Percentiles rank a stretch among this genome's conserved stretches.
phyloP scores from a whole-genome alignment of 148 eudicot genomes.

The Arctostaphylos glauca region DNA sequence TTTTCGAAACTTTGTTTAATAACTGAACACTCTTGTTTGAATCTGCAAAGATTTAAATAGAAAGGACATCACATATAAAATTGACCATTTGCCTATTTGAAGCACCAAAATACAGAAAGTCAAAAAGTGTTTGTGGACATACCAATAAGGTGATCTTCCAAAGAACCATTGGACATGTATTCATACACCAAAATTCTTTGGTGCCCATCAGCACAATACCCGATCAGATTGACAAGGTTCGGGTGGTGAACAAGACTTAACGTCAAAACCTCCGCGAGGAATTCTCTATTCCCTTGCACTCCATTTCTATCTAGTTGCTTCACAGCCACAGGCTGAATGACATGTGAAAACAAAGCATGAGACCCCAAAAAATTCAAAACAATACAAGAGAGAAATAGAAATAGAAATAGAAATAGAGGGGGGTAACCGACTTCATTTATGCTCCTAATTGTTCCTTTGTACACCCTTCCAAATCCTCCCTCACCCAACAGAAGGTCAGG shows the following conservation, averaged over 20 bases:
- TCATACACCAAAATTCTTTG: constrained; percentile 90
- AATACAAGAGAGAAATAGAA: background rate
- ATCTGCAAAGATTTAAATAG: too few species aligned
- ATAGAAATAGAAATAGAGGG: background rate
- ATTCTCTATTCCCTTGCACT: constrained; percentile 75
- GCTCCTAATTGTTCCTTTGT: constrained; percentile 59
- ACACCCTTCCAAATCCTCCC: constrained; percentile 95
- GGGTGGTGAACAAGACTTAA: constrained; percentile 69
- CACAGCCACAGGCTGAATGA: constrained; percentile 68
- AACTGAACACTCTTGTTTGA: too few species aligned
- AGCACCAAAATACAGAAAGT: background rate
- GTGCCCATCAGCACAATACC: constrained; percentile 91
- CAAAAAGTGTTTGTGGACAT: background rate
- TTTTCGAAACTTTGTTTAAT: too few species aligned
- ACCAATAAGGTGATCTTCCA: constrained; percentile 87
- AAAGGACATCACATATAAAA: background rate
- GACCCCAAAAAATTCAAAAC: background rate
- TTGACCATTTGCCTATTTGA: background rate
- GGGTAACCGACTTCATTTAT: constrained; percentile 42
- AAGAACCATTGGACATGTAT: constrained; percentile 74
- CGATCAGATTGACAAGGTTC: constrained; percentile 75
- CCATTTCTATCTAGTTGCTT: constrained; percentile 88
- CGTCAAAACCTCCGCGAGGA: constrained; percentile 73
- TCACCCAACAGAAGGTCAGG: constrained; percentile 67
- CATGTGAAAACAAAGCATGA: constrained; percentile 9